These are phyloP conservation scores for Flaveria brownii DNA, from an alignment of 129 eudicot species.

Conservation along the genomic window DNA sequence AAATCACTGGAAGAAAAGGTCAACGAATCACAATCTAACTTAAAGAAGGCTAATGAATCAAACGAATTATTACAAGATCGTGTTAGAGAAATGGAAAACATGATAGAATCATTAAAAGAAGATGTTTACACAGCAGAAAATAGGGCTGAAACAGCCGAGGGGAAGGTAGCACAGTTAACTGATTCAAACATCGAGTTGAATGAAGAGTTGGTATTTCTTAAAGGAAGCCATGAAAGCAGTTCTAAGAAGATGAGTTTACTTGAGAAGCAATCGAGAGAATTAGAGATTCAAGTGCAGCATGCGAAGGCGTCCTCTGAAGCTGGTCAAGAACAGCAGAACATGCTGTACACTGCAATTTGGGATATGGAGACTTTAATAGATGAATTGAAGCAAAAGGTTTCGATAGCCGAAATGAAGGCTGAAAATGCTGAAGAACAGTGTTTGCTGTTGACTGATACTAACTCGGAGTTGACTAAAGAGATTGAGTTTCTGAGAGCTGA, in stretches of 20 bases:
- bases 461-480: conserved; percentile 63
- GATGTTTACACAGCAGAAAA: conserved; percentile 50
- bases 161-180: conserved; percentile 54
- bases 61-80: conserved; percentile 47
- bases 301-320: conserved; percentile 81
- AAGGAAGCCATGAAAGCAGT: conserved; percentile 61
- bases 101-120: conserved; percentile 64
- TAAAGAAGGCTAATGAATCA: conserved; percentile 46
- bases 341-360: conserved; percentile 94
- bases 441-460: conserved; percentile 57
- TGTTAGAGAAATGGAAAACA: conserved; percentile 51
- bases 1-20: conserved; percentile 54
- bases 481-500: conserved; percentile 49
- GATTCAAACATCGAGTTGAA: conserved; percentile 77
- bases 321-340: conserved; percentile 85
- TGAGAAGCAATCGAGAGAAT: conserved; percentile 79
- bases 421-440: conserved; percentile 77
- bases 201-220: conserved; percentile 73
- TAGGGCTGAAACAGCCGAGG: conserved; percentile 67
- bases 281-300: conserved; percentile 65
- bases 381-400: conserved; percentile 84
- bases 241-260: conserved; percentile 65
- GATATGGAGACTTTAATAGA: conserved; percentile 98
- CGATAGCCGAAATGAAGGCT: conserved; percentile 62
- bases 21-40: conserved; percentile 46